Percentiles rank a stretch among this genome's conserved stretches.
phyloP scores from a whole-genome alignment of 306 rosid species.

The Cercis canadensis region DNA sequence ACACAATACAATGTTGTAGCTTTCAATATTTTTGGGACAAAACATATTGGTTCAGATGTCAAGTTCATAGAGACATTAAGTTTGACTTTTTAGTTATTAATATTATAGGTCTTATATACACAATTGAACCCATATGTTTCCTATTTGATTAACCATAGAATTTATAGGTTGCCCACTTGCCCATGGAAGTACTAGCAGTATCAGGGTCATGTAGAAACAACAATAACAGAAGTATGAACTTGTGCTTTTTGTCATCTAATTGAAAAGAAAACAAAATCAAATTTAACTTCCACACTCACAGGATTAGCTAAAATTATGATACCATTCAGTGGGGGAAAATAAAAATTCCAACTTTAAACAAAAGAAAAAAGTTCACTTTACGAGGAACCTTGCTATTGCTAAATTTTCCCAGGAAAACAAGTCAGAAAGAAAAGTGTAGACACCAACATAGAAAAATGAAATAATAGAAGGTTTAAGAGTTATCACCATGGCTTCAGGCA shows the following conservation, averaged over 20 bases:
- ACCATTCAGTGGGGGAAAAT: constrained; percentile 2
- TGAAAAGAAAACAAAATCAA: too few species aligned
- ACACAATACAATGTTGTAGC: background rate
- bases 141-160: background rate
- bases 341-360: background rate
- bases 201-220: constrained; percentile 2
- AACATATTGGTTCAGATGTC: background rate
- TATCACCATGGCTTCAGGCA: constrained; percentile 45
- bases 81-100: too few species aligned
- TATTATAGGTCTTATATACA: too few species aligned
- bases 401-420: constrained; percentile 1
- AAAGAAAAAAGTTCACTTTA: constrained; percentile 19
- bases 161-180: background rate
- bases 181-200: background rate
- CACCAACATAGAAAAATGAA: constrained; percentile 17
- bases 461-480: background rate
- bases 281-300: too few species aligned
- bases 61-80: too few species aligned
- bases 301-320: background rate
- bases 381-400: background rate
- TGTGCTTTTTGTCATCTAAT: too few species aligned
- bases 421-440: background rate
- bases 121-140: background rate
- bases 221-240: background rate
- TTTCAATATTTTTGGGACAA: background rate